Evolutionary conservation across 2,329 filamentous ascomycete genomes (phyloP).

Genomic region (Aspergillus costaricaensis): DNA sequence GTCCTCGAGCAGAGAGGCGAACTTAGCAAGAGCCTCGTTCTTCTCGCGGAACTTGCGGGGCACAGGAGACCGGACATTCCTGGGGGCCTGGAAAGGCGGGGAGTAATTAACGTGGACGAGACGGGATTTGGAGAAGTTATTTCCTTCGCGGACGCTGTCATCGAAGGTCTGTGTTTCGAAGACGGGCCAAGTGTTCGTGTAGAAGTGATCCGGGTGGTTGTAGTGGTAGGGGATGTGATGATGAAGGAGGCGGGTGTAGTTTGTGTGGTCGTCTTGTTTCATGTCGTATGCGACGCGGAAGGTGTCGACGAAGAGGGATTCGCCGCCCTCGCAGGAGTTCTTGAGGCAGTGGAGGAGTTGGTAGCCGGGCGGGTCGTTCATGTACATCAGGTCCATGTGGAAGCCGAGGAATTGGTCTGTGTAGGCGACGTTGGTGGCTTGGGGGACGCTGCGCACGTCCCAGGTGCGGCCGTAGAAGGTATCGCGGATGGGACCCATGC

Average conservation of each 20-base stretch:
- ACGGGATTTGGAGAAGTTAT: background rate
- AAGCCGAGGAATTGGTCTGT: slow-evolving; percentile 79
- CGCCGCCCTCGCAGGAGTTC: slow-evolving; percentile 76
- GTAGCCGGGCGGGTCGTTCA: slow-evolving; percentile 73
- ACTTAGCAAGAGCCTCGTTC: slow-evolving; percentile 19
- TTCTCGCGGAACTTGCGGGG: slow-evolving; percentile 5
- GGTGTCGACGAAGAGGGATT: slow-evolving; percentile 82
- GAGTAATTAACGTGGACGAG: slow-evolving; percentile 65
- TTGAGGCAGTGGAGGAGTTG: slow-evolving; percentile 88
- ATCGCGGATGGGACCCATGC: slow-evolving; percentile 76
- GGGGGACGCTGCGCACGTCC: slow-evolving; percentile 79
- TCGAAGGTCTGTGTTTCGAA: slow-evolving; percentile 41
- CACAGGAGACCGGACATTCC: no score
- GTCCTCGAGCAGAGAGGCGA: slow-evolving; percentile 53
- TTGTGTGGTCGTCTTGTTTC: background rate
- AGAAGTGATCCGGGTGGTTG: slow-evolving; percentile 64
- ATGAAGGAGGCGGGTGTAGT: slow-evolving; percentile 43
- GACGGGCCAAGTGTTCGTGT: slow-evolving; percentile 60
- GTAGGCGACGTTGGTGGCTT: slow-evolving; percentile 90
- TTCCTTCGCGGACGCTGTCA: slow-evolving; percentile 17
- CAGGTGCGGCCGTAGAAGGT: slow-evolving; percentile 92
- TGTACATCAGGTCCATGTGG: slow-evolving; percentile 93
- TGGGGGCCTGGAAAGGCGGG: slow-evolving; percentile 72
- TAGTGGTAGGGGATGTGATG: slow-evolving; percentile 66
- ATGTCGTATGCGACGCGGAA: slow-evolving; percentile 57